Base-by-base conservation (phyloP, 331 rosid genomes). In the Quercus lobata region DNA sequence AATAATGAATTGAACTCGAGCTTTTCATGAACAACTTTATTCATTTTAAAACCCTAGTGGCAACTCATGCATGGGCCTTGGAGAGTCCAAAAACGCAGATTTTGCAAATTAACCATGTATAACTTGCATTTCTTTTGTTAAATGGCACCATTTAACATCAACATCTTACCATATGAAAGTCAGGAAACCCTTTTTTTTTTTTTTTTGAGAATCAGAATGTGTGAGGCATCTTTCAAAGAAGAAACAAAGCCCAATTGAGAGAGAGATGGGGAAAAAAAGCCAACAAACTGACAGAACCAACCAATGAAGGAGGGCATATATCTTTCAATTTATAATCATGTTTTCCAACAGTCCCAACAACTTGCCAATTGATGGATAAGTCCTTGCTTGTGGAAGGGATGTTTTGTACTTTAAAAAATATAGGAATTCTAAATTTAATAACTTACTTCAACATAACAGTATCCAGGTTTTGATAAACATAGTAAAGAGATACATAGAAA, bases 101-200 rank as follows among this genome's bases (percentile, higher is more conserved):
- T 60, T 72, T 29, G 57, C 53, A 74, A 18, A 77, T 30, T 29
- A 61, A 69, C 52, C 79, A 53, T 57, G 73, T 69, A 73, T 17
- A 68, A 76, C 57, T 54, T 49, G 73, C 44, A 41, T 41, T 49
- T 49, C 5, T 49, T 49, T 49, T 49, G 17, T 49, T 49, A 49
- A 49, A 12, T 49, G 54, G 5, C 17, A 11, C 54, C 54, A 4
- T 49, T 12, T 49, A 49, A 14, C 54, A 49, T 49, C 15, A 49
- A 14, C 3, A 49, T 49, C 17, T 49, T 49, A 49, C 17, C 54
- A 49, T 49, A 49, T 49, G 54, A 54, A 60, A 57, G 71, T 63
- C 41, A 14, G 35, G 21, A 72, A 9, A 62, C 3, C 46, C 46
- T 3, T 1, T 35, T 35, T 1, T 37, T n/a, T n/a, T n/a, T n/a